A percentile compares a stretch with the other conserved stretches of the same genome.
Evolutionary conservation across 1,284 basidiomycete species (phyloP).

Genomic region (Ganoderma boninense): DNA sequence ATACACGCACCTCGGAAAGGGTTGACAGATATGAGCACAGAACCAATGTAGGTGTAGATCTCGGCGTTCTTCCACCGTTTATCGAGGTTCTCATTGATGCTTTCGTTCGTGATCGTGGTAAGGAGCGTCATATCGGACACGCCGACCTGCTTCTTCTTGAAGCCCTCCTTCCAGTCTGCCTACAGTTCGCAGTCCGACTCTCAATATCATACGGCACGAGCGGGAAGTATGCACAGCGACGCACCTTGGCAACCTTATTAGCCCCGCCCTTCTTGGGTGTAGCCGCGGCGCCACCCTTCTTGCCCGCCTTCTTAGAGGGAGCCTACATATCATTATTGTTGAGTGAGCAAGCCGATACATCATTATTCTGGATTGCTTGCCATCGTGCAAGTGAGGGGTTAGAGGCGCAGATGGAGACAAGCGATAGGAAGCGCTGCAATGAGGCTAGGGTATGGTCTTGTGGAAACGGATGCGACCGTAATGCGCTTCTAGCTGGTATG

Average conservation of each 20-base stretch:
- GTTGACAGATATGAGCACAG: conserved; percentile 98
- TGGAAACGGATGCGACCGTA: conserved; percentile 22
- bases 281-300: conserved; percentile 72
- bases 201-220: neutral
- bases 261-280: conserved; percentile 66
- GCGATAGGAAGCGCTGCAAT: conserved; percentile 20
- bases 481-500: conserved; percentile 10
- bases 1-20: conserved; percentile 85
- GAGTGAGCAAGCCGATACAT: neutral
- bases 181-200: conserved; percentile 41
- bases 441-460: conserved; percentile 1
- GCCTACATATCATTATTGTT: conserved; percentile 61
- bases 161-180: conserved; percentile 98
- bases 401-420: conserved; percentile 15
- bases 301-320: conserved; percentile 90
- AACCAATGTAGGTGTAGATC: conserved; percentile 99
- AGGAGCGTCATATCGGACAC: conserved; percentile 99
- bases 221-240: conserved; percentile 12
- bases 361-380: conserved; percentile 17
- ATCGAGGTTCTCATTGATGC: conserved; percentile 97
- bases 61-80: conserved; percentile 95
- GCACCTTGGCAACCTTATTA: conserved; percentile 80
- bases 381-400: conserved; percentile 28
- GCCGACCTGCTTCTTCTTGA: conserved; percentile 98
- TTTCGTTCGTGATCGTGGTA: conserved; percentile 97